These are phyloP conservation scores for Yarrowia bubula DNA, from an alignment of 805 yeast species.

Conservation along the genomic window DNA sequence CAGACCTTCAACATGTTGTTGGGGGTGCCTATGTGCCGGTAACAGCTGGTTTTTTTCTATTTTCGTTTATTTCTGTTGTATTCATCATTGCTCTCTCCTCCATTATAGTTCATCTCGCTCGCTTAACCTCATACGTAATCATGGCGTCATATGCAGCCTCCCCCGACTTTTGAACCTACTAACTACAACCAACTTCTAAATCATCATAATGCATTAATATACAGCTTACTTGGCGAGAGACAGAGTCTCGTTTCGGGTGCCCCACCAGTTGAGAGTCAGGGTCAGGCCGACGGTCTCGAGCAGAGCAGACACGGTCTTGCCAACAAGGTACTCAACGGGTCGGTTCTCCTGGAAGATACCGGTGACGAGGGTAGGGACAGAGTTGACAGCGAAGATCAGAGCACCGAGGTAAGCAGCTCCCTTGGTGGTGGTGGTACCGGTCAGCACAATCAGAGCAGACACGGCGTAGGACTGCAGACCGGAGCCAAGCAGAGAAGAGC, in stretches of 20 bases:
- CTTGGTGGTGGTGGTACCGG: slow-evolving; percentile 42
- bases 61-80: too few species aligned
- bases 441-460: slow-evolving; percentile 41
- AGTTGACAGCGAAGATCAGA: slow-evolving; percentile 41
- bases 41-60: too few species aligned
- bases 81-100: too few species aligned
- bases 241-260: slow-evolving; percentile 32
- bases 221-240: slow-evolving; percentile 21
- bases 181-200: background rate
- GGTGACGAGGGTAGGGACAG: slow-evolving; percentile 40
- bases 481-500: slow-evolving; percentile 40
- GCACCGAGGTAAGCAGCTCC: slow-evolving; percentile 44
- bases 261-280: slow-evolving; percentile 43
- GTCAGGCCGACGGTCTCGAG: slow-evolving; percentile 46
- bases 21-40: too few species aligned
- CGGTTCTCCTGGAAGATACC: slow-evolving; percentile 40
- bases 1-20: too few species aligned
- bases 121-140: background rate
- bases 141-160: slow-evolving; percentile 6
- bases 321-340: slow-evolving; percentile 40
- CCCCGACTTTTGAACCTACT: background rate
- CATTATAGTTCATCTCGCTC: background rate
- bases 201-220: background rate
- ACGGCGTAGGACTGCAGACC: slow-evolving; percentile 45
- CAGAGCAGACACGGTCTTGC: slow-evolving; percentile 38